Evolutionary conservation across 1,284 basidiomycete genomes (phyloP).

Genomic region (Microbotryum saponariae): DNA sequence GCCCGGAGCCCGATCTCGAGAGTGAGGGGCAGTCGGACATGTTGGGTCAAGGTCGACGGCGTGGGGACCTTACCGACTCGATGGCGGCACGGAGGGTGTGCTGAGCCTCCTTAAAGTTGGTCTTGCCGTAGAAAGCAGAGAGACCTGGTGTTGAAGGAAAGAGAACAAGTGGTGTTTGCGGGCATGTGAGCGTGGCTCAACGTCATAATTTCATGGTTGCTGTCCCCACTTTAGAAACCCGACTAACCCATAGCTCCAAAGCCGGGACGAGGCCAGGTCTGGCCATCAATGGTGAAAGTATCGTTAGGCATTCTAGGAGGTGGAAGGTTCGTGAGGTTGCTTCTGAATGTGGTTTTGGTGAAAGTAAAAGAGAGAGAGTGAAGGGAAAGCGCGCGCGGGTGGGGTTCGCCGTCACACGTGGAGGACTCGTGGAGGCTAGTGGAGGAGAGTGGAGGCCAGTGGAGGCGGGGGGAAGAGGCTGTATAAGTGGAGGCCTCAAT

Average conservation of each 20-base stretch:
- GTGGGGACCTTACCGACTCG: conserved; percentile 13
- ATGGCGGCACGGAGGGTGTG: conserved; percentile 23
- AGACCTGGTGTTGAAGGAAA: neutral
- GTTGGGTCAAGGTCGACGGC: neutral
- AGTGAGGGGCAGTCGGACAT: neutral
- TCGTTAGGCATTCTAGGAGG: conserved; percentile 1
- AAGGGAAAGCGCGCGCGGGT: too few relatives aligned
- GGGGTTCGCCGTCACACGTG: too few relatives aligned
- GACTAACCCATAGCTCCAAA: conserved; percentile 18
- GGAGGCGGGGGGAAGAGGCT: too few relatives aligned
- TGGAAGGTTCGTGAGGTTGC: neutral
- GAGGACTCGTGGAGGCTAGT: too few relatives aligned
- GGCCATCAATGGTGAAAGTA: conserved; percentile 7
- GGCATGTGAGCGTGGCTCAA: neutral
- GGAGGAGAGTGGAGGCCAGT: too few relatives aligned
- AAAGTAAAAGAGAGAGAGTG: too few relatives aligned
- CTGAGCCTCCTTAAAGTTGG: conserved; percentile 20
- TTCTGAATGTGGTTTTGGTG: neutral
- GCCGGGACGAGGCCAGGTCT: conserved; percentile 8
- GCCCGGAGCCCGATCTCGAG: neutral
- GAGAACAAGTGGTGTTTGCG: neutral
- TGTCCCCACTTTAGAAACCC: neutral
- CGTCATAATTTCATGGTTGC: neutral
- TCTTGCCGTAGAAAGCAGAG: conserved; percentile 23
- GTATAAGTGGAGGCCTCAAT: too few relatives aligned